phyloP scores from a whole-genome alignment of 2,329 filamentous ascomycete genomes.

The Colletotrichum liriopes region DNA sequence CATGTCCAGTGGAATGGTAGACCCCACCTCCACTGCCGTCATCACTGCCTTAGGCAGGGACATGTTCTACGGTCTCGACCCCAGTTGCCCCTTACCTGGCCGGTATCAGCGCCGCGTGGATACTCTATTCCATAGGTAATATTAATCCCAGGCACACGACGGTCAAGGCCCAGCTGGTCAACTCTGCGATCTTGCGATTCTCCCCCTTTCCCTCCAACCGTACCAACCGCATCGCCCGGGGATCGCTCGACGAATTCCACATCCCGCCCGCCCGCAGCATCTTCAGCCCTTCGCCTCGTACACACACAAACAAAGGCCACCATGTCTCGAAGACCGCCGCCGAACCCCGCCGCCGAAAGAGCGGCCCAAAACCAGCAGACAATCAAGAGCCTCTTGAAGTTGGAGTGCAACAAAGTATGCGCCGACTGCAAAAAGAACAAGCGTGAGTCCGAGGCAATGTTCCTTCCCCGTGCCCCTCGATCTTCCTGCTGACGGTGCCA shows the following conservation, averaged over 20 bases:
- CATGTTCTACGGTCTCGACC: slow-evolving; percentile 25
- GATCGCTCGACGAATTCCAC: not conserved
- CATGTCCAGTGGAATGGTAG: not conserved
- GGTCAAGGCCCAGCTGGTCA: slow-evolving; percentile 24
- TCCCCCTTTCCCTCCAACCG: slow-evolving; percentile 13
- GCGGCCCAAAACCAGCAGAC: slow-evolving; percentile 94
- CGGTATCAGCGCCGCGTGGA: slow-evolving; percentile 39
- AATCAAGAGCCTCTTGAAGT: slow-evolving; percentile 94
- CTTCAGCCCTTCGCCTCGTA: not conserved
- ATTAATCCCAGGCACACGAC: slow-evolving; percentile 33
- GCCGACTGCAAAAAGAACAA: slow-evolving; percentile 99
- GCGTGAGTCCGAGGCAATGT: slow-evolving; percentile 72
- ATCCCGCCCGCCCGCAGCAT: not conserved
- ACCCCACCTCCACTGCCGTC: slow-evolving; percentile 38
- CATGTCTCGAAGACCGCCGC: slow-evolving; percentile 83
- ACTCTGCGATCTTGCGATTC: slow-evolving; percentile 34
- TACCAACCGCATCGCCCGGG: not conserved
- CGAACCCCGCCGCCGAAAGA: slow-evolving; percentile 86
- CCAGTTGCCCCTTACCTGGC: slow-evolving; percentile 40
- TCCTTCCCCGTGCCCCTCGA: not conserved
- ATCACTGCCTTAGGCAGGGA: slow-evolving; percentile 43
- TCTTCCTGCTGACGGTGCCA: slow-evolving; percentile 32
- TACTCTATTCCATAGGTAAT: slow-evolving; percentile 31
- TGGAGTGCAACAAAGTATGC: slow-evolving; percentile 96
- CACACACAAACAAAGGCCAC: slow-evolving; percentile 44